phyloP scores from a whole-genome alignment of 306 rosid genomes.

The Boehmeria nivea region DNA sequence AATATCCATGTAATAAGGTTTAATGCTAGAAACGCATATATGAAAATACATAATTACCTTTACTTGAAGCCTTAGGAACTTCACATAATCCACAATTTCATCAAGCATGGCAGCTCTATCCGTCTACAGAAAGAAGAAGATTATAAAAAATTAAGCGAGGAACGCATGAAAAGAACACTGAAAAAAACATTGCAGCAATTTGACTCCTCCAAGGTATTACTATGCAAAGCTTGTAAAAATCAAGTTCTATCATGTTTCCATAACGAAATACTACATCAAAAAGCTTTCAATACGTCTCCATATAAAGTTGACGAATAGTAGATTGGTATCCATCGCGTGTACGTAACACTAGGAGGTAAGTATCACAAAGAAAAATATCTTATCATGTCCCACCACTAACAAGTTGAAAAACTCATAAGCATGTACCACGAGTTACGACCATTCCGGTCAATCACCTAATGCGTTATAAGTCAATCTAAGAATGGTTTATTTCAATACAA shows the following conservation, averaged over 20 bases:
- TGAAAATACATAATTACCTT: too few relatives aligned
- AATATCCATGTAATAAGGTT: background rate
- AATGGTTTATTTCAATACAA: background rate
- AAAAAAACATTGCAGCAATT: constrained; percentile 4
- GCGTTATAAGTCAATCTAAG: background rate
- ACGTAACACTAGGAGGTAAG: background rate
- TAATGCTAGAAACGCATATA: too few relatives aligned
- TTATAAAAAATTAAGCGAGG: background rate
- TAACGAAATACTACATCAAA: background rate
- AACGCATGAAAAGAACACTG: background rate
- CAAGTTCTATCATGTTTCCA: constrained; percentile 5
- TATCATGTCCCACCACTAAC: constrained; percentile 2
- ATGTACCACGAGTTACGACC: background rate
- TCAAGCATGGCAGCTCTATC: constrained; percentile 98
- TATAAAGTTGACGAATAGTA: too few relatives aligned
- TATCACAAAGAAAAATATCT: background rate
- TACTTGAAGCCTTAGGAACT: constrained; percentile 94
- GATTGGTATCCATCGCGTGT: too few relatives aligned
- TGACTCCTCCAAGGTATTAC: background rate
- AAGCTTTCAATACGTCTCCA: background rate
- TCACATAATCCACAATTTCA: constrained; percentile 92
- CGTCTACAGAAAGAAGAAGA: constrained; percentile 43
- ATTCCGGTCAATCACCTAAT: background rate
- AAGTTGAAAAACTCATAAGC: background rate
- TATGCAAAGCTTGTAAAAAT: background rate